phyloP scores from a whole-genome alignment of 2,329 filamentous ascomycete genomes.

The Calonectria pteridis region DNA sequence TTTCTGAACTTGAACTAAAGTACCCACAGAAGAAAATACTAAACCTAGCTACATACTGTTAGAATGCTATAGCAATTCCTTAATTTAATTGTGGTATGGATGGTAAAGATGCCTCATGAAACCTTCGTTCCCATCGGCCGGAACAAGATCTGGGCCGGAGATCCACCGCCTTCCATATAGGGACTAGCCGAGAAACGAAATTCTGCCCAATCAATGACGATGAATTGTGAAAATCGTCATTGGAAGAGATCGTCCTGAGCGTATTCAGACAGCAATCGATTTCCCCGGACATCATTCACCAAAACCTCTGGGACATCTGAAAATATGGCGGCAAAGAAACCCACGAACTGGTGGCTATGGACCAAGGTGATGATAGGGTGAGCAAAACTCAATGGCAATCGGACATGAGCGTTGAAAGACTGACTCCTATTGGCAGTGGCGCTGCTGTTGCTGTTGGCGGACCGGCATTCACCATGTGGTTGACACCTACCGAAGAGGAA shows the following conservation, averaged over 20 bases:
- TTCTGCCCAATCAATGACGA: conserved; percentile 49
- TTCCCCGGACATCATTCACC: not conserved
- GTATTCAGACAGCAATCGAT: conserved; percentile 5
- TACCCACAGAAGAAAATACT: too few relatives aligned
- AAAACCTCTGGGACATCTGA: not conserved
- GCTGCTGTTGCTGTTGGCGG: conserved; percentile 82
- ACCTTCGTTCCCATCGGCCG: conserved; percentile 8
- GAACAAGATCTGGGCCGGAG: conserved; percentile 29
- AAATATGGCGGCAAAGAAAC: conserved; percentile 57
- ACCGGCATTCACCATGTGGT: conserved; percentile 83
- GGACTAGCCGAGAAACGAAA: conserved; percentile 24
- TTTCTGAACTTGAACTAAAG: not conserved
- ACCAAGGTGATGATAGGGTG: conserved; percentile 80
- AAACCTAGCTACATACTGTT: not conserved
- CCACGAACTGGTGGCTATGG: conserved; percentile 68
- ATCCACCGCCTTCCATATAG: conserved; percentile 41
- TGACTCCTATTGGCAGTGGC: conserved; percentile 66
- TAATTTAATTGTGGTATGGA: not conserved
- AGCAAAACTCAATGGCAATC: conserved; percentile 48
- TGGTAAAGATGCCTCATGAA: not conserved
- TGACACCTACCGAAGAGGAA: conserved; percentile 90
- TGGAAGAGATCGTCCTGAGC: conserved; percentile 36
- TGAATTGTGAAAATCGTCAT: conserved; percentile 46
- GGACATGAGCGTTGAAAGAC: conserved; percentile 19
- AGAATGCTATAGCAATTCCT: not conserved